Evolutionary conservation across 2,329 filamentous ascomycete genomes (phyloP), one percentile per base, ranked within the genome.

Genomic region (Hortaea sp.): DNA sequence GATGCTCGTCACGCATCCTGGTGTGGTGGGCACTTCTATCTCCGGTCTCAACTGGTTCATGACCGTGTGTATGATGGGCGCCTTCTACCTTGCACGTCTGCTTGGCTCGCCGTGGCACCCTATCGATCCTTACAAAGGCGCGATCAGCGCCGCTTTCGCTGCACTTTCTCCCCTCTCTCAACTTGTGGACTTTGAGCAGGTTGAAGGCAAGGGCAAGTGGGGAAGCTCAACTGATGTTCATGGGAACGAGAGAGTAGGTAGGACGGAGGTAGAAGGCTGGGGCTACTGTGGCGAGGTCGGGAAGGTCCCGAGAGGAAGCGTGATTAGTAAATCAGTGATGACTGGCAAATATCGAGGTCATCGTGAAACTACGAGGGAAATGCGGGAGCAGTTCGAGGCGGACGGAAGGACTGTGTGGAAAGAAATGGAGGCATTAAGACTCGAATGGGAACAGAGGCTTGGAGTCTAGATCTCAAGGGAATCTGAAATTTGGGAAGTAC

Each of bases 31-130:
- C 44, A 95, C 89, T 1, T 77, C 81, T 1, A 84, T 98, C 53
- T 77, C 95, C 52, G 82, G 85, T 1, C 7, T 42, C 6, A 76
- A 79, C 43, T 73, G 76, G 53, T 71, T 88, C 53, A 73, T 95
- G 49, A 77, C 79, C 52, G 82, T 79, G 63, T 71, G 76, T 50
- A 92, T 92, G 77, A 66, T 78, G 43, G 60, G 77, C 13, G 70
- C 77, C 3, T 82, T 94, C 62, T 82, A 81, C 63, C 39, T 94
- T 11, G 79, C 80, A 10, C 85, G 90, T 53, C 81, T 77, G 70
- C 63, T 88, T 28, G 92, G 92, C 42, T 94, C 86, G 2, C 85
- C 85, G 7, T 98, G 92, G 92, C 90, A 97, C 64, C 74, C 78
- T 0, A 74, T 86, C 42, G 76, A 75, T n/a, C 74, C 82, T 0